These are phyloP conservation scores for Hymenochaete sp. DNA, from an alignment of 1,284 basidiomycete genomes.

Conservation along the genomic window DNA sequence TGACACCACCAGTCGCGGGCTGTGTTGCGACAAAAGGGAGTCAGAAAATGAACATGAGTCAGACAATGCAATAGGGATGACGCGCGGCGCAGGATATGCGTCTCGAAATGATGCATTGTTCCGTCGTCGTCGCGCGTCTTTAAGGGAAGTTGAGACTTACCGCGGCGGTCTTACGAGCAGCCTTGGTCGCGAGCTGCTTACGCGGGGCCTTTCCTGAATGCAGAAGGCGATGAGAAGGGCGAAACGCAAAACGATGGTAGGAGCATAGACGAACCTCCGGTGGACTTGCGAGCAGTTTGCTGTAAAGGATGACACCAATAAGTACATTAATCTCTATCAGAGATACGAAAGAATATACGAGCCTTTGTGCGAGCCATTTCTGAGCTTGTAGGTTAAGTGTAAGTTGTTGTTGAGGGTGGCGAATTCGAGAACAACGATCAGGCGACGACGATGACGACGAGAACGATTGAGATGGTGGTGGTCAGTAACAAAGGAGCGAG, in stretches of 20 bases:
- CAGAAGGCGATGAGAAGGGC: conserved; percentile 19
- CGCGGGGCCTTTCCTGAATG: conserved; percentile 69
- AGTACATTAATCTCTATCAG: too few relatives aligned
- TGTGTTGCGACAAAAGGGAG: conserved; percentile 9
- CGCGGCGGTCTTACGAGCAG: conserved; percentile 73
- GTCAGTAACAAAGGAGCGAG: conserved; percentile 7
- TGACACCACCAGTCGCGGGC: conserved; percentile 89
- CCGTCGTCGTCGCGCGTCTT: conserved; percentile 21
- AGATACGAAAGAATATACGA: conserved; percentile 20
- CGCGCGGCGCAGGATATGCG: conserved; percentile 18
- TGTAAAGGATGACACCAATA: conserved; percentile 30
- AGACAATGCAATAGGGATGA: conserved; percentile 7
- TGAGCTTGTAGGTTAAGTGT: not conserved
- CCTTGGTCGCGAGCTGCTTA: conserved; percentile 90
- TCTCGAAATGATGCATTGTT: conserved; percentile 22
- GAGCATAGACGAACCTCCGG: conserved; percentile 51
- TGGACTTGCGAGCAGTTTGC: conserved; percentile 81
- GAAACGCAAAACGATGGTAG: conserved; percentile 17
- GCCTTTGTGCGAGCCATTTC: conserved; percentile 73
- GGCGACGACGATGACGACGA: conserved; percentile 9
- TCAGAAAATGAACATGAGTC: conserved; percentile 16
- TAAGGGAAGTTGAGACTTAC: conserved; percentile 36
- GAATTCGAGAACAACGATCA: not conserved
- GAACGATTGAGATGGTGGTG: conserved; percentile 14
- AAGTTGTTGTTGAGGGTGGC: not conserved